These are phyloP conservation scores for Podaxis carcinomalis DNA, from an alignment of 768 basidiomycete genomes.

Conservation along the genomic window DNA sequence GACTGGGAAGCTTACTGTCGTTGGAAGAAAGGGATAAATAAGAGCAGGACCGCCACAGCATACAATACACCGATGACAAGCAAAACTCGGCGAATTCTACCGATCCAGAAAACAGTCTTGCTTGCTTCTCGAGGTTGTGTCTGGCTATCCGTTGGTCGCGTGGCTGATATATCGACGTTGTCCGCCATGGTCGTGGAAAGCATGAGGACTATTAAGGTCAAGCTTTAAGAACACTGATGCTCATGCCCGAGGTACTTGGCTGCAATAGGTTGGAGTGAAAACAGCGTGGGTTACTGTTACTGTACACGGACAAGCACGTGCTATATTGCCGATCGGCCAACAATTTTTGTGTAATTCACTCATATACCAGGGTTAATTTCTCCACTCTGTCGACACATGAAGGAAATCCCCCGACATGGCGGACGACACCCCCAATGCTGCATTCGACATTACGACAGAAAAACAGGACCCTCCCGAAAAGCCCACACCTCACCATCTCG, in stretches of 20 bases:
- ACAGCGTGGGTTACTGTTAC: neutral
- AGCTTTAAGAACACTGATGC: too few relatives aligned
- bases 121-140: neutral
- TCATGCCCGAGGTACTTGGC: too few relatives aligned
- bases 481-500: neutral
- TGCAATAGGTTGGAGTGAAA: neutral
- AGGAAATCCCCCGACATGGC: neutral
- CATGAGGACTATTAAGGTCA: neutral
- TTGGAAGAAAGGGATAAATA: conserved; percentile 64
- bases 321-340: neutral
- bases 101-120: conserved; percentile 11
- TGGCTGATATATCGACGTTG: neutral
- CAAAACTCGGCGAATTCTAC: conserved; percentile 25
- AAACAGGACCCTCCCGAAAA: neutral
- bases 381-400: neutral
- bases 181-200: conserved; percentile 6
- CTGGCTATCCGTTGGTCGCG: neutral
- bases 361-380: neutral
- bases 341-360: neutral
- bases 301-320: neutral
- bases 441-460: neutral
- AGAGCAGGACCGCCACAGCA: conserved; percentile 42
- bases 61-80: conserved; percentile 50
- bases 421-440: neutral
- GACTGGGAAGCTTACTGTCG: conserved; percentile 47